These are phyloP conservation scores for Lactarius pseudohatsudake DNA, from an alignment of 768 basidiomycete genomes.

Conservation along the genomic window DNA sequence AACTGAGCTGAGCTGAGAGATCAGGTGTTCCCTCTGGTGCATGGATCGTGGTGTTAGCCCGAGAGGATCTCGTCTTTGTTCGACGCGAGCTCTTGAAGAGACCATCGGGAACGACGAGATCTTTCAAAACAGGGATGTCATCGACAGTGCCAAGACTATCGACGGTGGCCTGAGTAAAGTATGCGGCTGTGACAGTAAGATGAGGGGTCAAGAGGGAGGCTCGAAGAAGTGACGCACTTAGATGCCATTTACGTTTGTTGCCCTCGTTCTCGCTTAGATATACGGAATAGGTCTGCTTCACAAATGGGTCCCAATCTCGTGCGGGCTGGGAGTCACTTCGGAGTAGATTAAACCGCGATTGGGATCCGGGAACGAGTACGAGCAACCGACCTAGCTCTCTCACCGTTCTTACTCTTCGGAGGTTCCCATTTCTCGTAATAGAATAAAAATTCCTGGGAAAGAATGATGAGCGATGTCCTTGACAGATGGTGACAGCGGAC, in stretches of 20 bases:
- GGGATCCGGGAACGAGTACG: slow-evolving; percentile 21
- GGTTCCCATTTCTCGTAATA: slow-evolving; percentile 51
- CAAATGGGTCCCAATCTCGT: slow-evolving; percentile 44
- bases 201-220: not conserved
- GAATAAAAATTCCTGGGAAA: slow-evolving; percentile 51
- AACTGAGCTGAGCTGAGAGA: slow-evolving; percentile 3
- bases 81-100: slow-evolving; percentile 79
- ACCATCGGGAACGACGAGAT: slow-evolving; percentile 68
- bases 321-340: slow-evolving; percentile 42
- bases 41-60: slow-evolving; percentile 52
- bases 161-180: slow-evolving; percentile 77
- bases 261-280: slow-evolving; percentile 23
- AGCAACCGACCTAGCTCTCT: slow-evolving; percentile 32
- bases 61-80: slow-evolving; percentile 47
- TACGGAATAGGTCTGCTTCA: slow-evolving; percentile 57
- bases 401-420: slow-evolving; percentile 40
- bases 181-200: slow-evolving; percentile 56
- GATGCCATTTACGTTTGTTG: slow-evolving; percentile 45
- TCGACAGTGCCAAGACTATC: slow-evolving; percentile 73
- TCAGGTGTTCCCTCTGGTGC: slow-evolving; percentile 34
- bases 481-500: slow-evolving; percentile 3
- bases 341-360: slow-evolving; percentile 25
- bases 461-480: slow-evolving; percentile 15
- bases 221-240: slow-evolving; percentile 41
- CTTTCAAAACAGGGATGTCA: slow-evolving; percentile 62